Conservation (phyloP, 106 monocot genomes). For the Apostasia ramifera region DNA sequence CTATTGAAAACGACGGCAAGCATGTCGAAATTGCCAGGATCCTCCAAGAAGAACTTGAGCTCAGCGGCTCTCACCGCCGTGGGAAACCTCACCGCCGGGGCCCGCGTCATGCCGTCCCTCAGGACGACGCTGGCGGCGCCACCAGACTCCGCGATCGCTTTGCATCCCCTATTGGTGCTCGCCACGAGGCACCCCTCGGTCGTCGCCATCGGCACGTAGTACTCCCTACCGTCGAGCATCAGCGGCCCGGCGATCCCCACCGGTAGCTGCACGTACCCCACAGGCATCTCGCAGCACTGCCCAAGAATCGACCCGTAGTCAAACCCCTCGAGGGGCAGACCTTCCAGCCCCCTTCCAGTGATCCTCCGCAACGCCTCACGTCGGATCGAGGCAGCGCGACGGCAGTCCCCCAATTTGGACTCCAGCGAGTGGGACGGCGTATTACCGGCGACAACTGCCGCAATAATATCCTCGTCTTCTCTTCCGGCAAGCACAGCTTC, state of each 20-base stretch:
- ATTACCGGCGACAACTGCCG: slow-evolving; percentile 35
- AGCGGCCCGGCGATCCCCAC: slow-evolving; percentile 78
- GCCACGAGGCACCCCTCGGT: slow-evolving; percentile 88
- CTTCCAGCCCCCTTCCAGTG: slow-evolving; percentile 46
- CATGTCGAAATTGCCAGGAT: slow-evolving; percentile 49
- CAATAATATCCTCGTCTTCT: slow-evolving; percentile 59
- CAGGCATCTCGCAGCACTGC: slow-evolving; percentile 84
- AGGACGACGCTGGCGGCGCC: slow-evolving; percentile 67
- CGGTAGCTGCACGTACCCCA: slow-evolving; percentile 58
- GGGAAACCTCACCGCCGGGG: slow-evolving; percentile 60
- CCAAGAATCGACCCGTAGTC: slow-evolving; percentile 64
- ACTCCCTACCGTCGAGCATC: slow-evolving; percentile 44
- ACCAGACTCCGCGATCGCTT: slow-evolving; percentile 65
- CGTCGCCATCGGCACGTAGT: slow-evolving; percentile 80
- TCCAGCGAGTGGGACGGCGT: slow-evolving; percentile 60
- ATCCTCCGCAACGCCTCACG: slow-evolving; percentile 60
- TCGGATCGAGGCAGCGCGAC: slow-evolving; percentile 46
- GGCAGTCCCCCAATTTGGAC: slow-evolving; percentile 53
- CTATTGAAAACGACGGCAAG: slow-evolving; percentile 60
- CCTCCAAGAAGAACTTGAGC: slow-evolving; percentile 62
- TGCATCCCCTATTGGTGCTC: slow-evolving; percentile 73
- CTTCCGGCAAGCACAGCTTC: neutral
- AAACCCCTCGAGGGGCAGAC: slow-evolving; percentile 69
- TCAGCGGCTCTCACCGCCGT: slow-evolving; percentile 58
- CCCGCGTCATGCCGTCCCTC: slow-evolving; percentile 68